Base-by-base conservation (phyloP, 1,139 yeast species). In the Hansenula sp. region DNA sequence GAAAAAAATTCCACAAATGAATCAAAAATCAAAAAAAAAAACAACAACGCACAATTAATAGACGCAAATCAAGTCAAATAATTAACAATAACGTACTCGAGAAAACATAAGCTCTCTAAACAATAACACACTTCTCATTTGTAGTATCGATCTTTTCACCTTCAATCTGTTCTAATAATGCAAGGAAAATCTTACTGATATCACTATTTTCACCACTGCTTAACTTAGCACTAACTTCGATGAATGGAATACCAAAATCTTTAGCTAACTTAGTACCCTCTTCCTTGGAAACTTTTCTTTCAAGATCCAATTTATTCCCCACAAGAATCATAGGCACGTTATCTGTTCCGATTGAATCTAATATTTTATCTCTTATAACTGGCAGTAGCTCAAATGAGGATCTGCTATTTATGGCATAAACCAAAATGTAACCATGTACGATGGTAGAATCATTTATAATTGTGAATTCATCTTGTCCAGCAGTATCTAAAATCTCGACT, bases 391-490 rank as follows among this genome's bases (percentile, higher is more conserved):
- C 95, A 63, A 90, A 89, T 34, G 94, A 84, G 52, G 81, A 79
- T 53, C 86, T 71, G 38, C 91, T 84, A 18, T 90, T 82, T 41
- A 90, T 90, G 41, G 94, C 84, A 66, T 87, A 90, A 33, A 89
- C 88, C 39, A 90, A 70, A 48, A 90, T 71, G 61, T 86, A 87
- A 2, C 96, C 97, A 60, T 88, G 95, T 44, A 87, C 85, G 45
- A 88, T 68, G 51, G 88, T 86, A 58, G 87, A 86, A 63, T 87
- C 93, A 60, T 82, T 86, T 70, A 90, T 79, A 56, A 88, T 82
- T 48, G 89, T 80, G 61, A 84, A 87, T 68, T 90, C 96, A 64
- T 90, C 96, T 68, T 84, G 93, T n/a, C 97, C 97, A 0, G 96
- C 96, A 0, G 97, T 90, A 61, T 90, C 97, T 52, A 90, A 71